Conservation (phyloP, 2,329 filamentous ascomycete species). For the Fusarium sp. region DNA sequence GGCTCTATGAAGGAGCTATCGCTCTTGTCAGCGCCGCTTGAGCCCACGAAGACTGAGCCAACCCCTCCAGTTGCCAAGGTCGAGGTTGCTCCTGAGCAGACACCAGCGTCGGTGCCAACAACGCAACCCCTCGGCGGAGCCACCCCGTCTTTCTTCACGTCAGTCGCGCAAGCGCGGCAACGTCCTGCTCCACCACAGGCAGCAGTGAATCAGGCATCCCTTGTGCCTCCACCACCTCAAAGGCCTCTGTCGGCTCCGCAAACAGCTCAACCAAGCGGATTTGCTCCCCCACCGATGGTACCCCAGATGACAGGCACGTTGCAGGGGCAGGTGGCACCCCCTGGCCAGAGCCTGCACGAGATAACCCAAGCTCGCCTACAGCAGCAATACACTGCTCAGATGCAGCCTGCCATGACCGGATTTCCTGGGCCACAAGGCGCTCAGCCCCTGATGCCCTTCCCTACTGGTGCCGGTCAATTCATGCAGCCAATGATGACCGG, state of each 20-base stretch:
- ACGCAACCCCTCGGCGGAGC: slow-evolving; percentile 61
- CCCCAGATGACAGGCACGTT: slow-evolving; percentile 81
- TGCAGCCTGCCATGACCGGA: slow-evolving; percentile 52
- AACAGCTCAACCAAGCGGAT: slow-evolving; percentile 75
- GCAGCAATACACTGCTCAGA: slow-evolving; percentile 63
- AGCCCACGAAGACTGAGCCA: slow-evolving; percentile 56
- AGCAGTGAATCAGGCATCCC: slow-evolving; percentile 64
- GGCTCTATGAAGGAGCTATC: slow-evolving; percentile 71
- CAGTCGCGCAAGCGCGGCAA: slow-evolving; percentile 56
- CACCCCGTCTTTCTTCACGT: slow-evolving; percentile 65
- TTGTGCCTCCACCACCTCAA: slow-evolving; percentile 78
- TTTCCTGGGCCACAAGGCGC: slow-evolving; percentile 49
- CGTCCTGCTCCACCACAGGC: slow-evolving; percentile 43
- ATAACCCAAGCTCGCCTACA: slow-evolving; percentile 71
- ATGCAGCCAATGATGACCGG: slow-evolving; percentile 62
- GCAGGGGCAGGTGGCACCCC: slow-evolving; percentile 70
- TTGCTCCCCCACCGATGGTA: slow-evolving; percentile 77
- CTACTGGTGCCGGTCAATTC: slow-evolving; percentile 47
- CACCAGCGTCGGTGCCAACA: slow-evolving; percentile 47
- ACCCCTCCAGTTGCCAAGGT: slow-evolving; percentile 41
- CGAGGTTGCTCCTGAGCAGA: slow-evolving; percentile 32
- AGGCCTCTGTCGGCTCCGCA: slow-evolving; percentile 88
- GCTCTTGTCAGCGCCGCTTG: slow-evolving; percentile 60
- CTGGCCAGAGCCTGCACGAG: slow-evolving; percentile 79
- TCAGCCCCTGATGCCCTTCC: slow-evolving; percentile 50